Percentiles rank a stretch among this genome's conserved stretches.
Conservation (phyloP, 2,329 filamentous ascomycete genomes). For the Verticillium nonalfalfae region DNA sequence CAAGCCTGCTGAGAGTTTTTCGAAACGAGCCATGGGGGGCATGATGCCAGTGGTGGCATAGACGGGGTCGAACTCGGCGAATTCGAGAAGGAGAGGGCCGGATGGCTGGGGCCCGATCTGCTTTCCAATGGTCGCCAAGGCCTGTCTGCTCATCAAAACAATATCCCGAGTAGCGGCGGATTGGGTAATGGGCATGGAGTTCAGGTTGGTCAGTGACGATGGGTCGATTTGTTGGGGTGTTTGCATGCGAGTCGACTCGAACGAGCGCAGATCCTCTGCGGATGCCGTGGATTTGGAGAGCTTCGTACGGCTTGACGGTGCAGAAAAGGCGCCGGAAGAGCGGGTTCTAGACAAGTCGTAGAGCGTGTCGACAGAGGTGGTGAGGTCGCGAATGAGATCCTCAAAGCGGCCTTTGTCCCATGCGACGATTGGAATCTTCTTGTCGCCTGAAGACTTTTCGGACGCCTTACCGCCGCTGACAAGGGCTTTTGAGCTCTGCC, state of each 20-base stretch:
- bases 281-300: constrained; percentile 28
- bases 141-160: constrained; percentile 41
- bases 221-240: constrained; percentile 56
- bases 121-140: constrained; percentile 40
- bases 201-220: constrained; percentile 41
- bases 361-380: constrained; percentile 71
- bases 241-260: constrained; percentile 55
- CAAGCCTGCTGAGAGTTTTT: constrained; percentile 54
- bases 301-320: constrained; percentile 21
- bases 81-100: constrained; percentile 62
- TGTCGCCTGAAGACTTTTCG: constrained; percentile 33
- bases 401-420: constrained; percentile 71
- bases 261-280: constrained; percentile 40
- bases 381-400: constrained; percentile 68
- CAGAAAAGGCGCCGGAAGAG: constrained; percentile 32
- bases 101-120: constrained; percentile 37
- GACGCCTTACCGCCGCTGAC: constrained; percentile 31
- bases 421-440: constrained; percentile 49
- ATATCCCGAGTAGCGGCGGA: constrained; percentile 29
- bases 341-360: constrained; percentile 69
- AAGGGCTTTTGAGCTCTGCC: constrained; percentile 51
- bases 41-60: constrained; percentile 57
- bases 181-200: constrained; percentile 24
- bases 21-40: constrained; percentile 58
- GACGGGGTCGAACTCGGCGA: constrained; percentile 57